phyloP scores from a whole-genome alignment of 2,329 filamentous ascomycete species.

The Fusarium burgessii region DNA sequence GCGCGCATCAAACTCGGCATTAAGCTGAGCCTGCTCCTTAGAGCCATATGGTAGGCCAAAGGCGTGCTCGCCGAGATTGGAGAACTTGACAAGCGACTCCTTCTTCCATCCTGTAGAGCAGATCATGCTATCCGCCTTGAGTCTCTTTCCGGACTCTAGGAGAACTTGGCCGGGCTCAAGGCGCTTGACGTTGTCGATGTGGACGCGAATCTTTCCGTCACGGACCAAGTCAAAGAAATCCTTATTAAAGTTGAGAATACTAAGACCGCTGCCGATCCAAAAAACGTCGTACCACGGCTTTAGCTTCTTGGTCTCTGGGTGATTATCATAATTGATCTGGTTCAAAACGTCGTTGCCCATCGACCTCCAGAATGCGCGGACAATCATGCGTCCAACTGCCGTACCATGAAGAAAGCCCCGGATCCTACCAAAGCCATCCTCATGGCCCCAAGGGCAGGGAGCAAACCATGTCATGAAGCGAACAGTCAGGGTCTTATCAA shows the following conservation, averaged over 20 bases:
- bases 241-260: constrained; percentile 65
- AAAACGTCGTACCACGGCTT: constrained; percentile 55
- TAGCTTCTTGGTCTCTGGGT: constrained; percentile 53
- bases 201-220: constrained; percentile 59
- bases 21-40: background rate
- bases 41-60: background rate
- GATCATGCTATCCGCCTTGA: constrained; percentile 60
- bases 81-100: constrained; percentile 1
- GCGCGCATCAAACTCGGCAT: background rate
- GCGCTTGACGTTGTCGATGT: constrained; percentile 59
- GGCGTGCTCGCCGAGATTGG: background rate
- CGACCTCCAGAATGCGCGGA: constrained; percentile 58
- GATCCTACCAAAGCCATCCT: background rate
- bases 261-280: constrained; percentile 63
- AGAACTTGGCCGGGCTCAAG: constrained; percentile 55
- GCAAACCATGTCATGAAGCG: constrained; percentile 12
- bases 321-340: constrained; percentile 58
- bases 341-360: constrained; percentile 60
- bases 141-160: constrained; percentile 54
- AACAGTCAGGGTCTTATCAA: background rate
- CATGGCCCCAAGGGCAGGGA: constrained; percentile 1
- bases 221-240: constrained; percentile 64
- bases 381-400: background rate
- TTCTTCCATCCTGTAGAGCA: constrained; percentile 65
- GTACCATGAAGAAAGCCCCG: constrained; percentile 1